phyloP scores from a whole-genome alignment of 768 basidiomycete species.

The Rhodocollybia butyracea region DNA sequence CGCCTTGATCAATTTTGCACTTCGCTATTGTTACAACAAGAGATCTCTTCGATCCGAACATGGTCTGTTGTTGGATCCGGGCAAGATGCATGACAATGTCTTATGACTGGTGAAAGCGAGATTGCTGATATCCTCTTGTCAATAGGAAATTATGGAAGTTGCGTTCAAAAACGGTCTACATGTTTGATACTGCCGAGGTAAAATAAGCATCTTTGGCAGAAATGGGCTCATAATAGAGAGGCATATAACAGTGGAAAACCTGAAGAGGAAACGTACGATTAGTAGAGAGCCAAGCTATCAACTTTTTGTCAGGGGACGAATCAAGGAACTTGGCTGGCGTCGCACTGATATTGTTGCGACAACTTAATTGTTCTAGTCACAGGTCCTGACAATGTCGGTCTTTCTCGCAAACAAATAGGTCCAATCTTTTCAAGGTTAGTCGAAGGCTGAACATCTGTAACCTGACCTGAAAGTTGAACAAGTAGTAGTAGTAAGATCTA shows the following conservation, averaged over 20 bases:
- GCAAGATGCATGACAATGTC: conserved; percentile 63
- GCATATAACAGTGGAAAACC: conserved; percentile 62
- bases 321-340: conserved; percentile 67
- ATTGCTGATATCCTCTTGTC: neutral
- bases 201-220: neutral
- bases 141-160: conserved; percentile 70
- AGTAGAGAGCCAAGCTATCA: neutral
- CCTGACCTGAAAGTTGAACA: too few relatives aligned
- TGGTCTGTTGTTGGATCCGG: neutral
- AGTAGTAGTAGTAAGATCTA: too few relatives aligned
- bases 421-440: too few relatives aligned
- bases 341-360: conserved; percentile 69
- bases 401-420: conserved; percentile 55
- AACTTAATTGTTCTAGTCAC: conserved; percentile 80
- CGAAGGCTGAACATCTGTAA: too few relatives aligned
- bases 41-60: too few relatives aligned
- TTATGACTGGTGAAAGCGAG: neutral
- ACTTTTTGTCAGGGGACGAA: conserved; percentile 48
- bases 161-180: conserved; percentile 79
- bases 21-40: too few relatives aligned
- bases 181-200: conserved; percentile 67
- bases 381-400: conserved; percentile 56
- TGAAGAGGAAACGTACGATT: conserved; percentile 65
- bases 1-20: too few relatives aligned
- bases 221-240: neutral